These are phyloP conservation scores for Calonectria ilicicola DNA, from an alignment of 2,329 filamentous ascomycete species.

Conservation along the genomic window DNA sequence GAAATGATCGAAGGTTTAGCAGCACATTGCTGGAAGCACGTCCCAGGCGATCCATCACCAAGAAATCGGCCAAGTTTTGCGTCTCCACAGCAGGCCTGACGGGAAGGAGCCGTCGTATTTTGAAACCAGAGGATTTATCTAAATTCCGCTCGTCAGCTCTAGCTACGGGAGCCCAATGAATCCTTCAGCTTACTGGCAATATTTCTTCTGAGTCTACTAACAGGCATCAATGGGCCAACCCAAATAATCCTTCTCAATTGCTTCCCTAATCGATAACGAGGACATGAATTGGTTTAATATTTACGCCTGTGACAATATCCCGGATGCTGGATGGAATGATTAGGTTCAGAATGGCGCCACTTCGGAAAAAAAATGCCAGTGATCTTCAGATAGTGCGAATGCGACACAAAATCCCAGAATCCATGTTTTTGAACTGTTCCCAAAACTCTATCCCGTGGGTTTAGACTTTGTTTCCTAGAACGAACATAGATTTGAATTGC, in stretches of 20 bases:
- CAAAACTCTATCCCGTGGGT: no score
- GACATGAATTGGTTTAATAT: neutral
- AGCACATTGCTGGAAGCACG: constrained; percentile 4
- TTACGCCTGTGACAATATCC: neutral
- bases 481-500: no score
- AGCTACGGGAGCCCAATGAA: neutral
- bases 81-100: neutral
- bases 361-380: no score
- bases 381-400: no score
- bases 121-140: neutral
- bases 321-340: no score
- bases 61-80: neutral
- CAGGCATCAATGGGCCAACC: neutral
- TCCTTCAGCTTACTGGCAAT: neutral
- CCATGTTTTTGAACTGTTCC: no score
- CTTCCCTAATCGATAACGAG: neutral
- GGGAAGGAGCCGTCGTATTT: neutral
- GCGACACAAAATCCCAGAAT: no score
- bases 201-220: neutral
- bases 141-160: neutral
- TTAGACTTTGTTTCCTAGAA: no score
- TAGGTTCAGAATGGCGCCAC: no score
- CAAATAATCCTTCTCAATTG: neutral
- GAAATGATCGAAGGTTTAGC: constrained; percentile 7
- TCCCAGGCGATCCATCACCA: neutral